A percentile compares a stretch with the other conserved stretches of the same genome.
phyloP scores from a whole-genome alignment of 345 rosid genomes.

The Lenwebbia sp. region DNA sequence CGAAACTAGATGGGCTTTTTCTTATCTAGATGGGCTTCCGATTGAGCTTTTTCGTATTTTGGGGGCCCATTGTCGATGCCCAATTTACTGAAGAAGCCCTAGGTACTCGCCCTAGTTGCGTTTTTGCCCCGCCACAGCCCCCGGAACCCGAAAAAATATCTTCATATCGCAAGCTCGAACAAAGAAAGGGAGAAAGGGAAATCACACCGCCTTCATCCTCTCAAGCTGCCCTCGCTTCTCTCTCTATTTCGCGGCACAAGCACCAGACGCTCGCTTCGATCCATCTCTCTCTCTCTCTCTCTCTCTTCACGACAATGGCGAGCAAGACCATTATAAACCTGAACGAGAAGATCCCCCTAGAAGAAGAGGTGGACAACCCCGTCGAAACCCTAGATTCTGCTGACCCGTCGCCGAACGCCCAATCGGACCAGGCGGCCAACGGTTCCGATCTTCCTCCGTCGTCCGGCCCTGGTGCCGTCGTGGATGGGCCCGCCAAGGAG shows the following conservation, averaged over 20 bases:
- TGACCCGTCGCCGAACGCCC: slow-evolving; percentile 4
- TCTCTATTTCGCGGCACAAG: background rate
- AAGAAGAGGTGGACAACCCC: slow-evolving; percentile 20
- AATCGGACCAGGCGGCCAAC: slow-evolving; percentile 20
- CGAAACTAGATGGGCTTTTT: too few relatives aligned
- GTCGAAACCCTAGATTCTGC: slow-evolving; percentile 20
- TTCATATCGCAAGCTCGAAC: background rate
- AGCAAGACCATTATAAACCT: slow-evolving; percentile 19
- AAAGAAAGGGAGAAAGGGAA: background rate
- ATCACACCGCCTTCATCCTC: background rate
- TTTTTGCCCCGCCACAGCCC: background rate
- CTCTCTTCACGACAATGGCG: slow-evolving; percentile 22
- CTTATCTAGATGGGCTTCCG: background rate
- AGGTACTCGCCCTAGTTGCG: background rate
- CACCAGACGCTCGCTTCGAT: background rate
- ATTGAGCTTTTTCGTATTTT: too few relatives aligned
- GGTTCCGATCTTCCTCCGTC: slow-evolving; percentile 6
- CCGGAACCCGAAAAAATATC: background rate
- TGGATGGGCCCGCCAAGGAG: slow-evolving; percentile 12
- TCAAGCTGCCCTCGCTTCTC: background rate
- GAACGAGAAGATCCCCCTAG: background rate
- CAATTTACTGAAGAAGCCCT: background rate
- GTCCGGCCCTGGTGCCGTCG: background rate
- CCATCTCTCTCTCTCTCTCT: background rate
- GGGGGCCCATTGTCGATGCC: background rate